Conservation (phyloP, 139 green algal genomes). For the Pleodorina starrii region DNA sequence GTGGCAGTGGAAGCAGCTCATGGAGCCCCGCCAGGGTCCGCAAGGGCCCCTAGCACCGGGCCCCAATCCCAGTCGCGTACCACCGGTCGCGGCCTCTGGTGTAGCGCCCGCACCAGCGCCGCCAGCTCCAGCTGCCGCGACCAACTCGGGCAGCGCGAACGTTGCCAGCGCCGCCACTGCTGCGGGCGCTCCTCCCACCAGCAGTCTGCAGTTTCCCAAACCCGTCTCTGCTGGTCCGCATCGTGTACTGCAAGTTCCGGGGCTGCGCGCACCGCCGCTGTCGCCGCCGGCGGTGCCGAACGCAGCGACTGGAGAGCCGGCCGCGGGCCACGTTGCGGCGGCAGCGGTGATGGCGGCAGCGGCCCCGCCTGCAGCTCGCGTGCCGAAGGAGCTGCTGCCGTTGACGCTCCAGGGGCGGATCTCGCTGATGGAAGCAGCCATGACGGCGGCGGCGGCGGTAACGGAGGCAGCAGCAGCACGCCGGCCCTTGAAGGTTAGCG, state of each 20-base stretch:
- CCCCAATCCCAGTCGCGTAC: neutral
- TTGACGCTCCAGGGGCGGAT: constrained; percentile 24
- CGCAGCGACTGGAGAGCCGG: neutral
- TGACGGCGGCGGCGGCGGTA: neutral
- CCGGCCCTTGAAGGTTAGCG: too few species aligned
- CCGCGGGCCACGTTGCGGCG: neutral
- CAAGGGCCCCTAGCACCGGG: neutral
- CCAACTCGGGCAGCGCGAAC: neutral
- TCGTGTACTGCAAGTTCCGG: too few species aligned
- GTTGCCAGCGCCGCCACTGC: too few species aligned
- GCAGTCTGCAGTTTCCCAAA: neutral
- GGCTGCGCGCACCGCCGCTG: neutral
- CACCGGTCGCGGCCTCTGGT: neutral
- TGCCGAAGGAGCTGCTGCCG: neutral
- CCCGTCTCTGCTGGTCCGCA: neutral
- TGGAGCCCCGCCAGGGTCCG: neutral
- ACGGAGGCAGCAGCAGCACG: neutral
- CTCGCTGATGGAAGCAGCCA: neutral
- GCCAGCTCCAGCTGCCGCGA: neutral
- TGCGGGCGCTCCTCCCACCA: neutral
- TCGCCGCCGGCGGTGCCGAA: neutral
- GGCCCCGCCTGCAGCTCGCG: neutral
- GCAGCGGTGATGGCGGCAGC: neutral
- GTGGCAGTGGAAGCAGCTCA: constrained; percentile 18
- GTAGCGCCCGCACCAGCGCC: neutral